Conservation (phyloP, 495 filamentous ascomycete species). For the Daldinia concentrica region DNA sequence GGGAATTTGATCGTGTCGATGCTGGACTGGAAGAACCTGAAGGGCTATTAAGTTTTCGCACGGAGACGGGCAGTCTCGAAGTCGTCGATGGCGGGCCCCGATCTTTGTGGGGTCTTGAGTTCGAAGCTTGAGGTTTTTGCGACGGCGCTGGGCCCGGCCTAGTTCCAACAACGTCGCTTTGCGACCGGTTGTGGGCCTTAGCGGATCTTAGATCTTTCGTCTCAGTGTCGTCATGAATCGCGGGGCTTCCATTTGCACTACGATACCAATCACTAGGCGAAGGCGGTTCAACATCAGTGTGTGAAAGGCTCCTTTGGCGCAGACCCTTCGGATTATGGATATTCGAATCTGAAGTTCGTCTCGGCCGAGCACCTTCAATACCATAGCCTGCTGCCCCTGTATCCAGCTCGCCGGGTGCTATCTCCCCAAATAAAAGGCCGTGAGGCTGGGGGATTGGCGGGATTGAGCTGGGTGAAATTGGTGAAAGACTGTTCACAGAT, state of each 20-base stretch:
- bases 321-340: constrained; percentile 44
- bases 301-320: constrained; percentile 56
- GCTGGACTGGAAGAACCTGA: constrained; percentile 56
- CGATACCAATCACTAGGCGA: constrained; percentile 66
- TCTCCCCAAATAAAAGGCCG: constrained; percentile 63
- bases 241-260: constrained; percentile 42
- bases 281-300: constrained; percentile 58
- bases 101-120: constrained; percentile 42
- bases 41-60: constrained; percentile 54
- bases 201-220: constrained; percentile 45
- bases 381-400: constrained; percentile 57
- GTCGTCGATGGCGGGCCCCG: constrained; percentile 47
- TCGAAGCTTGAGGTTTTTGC: constrained; percentile 35
- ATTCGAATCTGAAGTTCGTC: constrained; percentile 60
- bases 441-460: constrained; percentile 39
- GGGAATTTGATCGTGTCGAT: constrained; percentile 62
- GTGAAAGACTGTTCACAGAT: constrained; percentile 56
- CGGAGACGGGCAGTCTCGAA: constrained; percentile 56
- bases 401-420: constrained; percentile 55
- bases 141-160: constrained; percentile 46
- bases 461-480: constrained; percentile 39
- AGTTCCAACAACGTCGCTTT: constrained; percentile 58
- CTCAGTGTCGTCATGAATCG: constrained; percentile 46
- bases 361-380: constrained; percentile 52
- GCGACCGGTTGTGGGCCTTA: constrained; percentile 56